phyloP scores from a whole-genome alignment of 1,284 basidiomycete species.

The Ganoderma sinense region DNA sequence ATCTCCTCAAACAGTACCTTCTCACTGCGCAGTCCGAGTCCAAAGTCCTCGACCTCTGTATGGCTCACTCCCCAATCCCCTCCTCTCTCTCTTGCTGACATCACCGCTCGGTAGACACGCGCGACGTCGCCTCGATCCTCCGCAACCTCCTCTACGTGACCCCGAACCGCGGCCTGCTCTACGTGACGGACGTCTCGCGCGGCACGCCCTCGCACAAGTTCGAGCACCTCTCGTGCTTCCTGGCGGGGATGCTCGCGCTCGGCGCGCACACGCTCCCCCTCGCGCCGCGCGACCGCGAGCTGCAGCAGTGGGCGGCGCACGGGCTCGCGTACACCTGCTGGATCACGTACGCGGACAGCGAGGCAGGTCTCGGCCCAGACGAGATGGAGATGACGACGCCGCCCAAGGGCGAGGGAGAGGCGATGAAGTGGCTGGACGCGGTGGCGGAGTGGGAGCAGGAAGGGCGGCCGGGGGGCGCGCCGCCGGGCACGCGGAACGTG shows the following conservation, averaged over 20 bases:
- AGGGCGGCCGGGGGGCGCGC: slow-evolving; percentile 48
- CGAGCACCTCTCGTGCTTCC: slow-evolving; percentile 83
- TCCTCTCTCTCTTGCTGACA: not conserved
- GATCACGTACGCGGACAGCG: slow-evolving; percentile 68
- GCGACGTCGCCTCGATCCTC: slow-evolving; percentile 66
- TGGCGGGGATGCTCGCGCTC: slow-evolving; percentile 79
- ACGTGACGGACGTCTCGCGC: slow-evolving; percentile 43
- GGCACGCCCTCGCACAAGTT: slow-evolving; percentile 58
- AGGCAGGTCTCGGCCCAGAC: slow-evolving; percentile 70
- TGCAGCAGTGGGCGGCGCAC: slow-evolving; percentile 72
- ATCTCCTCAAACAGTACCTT: slow-evolving; percentile 78
- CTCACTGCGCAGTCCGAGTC: slow-evolving; percentile 67
- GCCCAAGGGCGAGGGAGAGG: slow-evolving; percentile 32
- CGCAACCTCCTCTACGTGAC: slow-evolving; percentile 72
- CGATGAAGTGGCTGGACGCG: slow-evolving; percentile 56
- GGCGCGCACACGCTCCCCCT: slow-evolving; percentile 69
- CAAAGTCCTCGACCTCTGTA: slow-evolving; percentile 69
- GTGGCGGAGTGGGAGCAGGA: slow-evolving; percentile 57
- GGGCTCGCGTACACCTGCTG: slow-evolving; percentile 76
- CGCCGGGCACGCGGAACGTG: slow-evolving; percentile 60
- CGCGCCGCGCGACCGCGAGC: slow-evolving; percentile 45
- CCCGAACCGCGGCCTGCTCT: slow-evolving; percentile 69
- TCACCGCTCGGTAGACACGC: slow-evolving; percentile 55
- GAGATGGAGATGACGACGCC: slow-evolving; percentile 41
- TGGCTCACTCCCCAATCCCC: slow-evolving; percentile 33